phyloP scores from a whole-genome alignment of 2,329 filamentous ascomycete species.

The Cladorrhinum sp. region DNA sequence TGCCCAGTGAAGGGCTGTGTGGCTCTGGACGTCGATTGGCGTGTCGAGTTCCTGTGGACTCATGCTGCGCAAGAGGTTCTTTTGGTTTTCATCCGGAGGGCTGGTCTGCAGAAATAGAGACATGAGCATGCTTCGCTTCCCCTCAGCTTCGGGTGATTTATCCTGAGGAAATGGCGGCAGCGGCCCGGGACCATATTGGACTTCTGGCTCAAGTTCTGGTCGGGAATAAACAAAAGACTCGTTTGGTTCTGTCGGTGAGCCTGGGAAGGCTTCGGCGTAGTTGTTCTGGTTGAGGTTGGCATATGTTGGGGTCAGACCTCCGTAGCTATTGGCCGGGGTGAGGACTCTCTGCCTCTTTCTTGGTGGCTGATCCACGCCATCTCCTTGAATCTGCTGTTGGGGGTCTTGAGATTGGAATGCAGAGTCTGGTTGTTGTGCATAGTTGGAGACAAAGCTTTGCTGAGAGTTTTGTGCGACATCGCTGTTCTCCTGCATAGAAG shows the following conservation, averaged over 20 bases:
- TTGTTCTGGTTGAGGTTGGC: constrained; percentile 50
- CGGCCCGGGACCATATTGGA: constrained; percentile 58
- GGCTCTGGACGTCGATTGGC: constrained; percentile 82
- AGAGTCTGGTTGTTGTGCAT: constrained; percentile 66
- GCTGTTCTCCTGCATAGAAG: constrained; percentile 68
- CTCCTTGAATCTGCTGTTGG: constrained; percentile 43
- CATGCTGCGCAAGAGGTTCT: constrained; percentile 73
- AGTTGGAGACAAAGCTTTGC: constrained; percentile 76
- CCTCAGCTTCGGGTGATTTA: constrained; percentile 63
- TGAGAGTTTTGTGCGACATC: constrained; percentile 73
- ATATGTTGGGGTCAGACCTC: constrained; percentile 37
- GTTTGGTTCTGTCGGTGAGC: constrained; percentile 77
- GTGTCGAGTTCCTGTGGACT: constrained; percentile 82
- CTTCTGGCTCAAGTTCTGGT: constrained; percentile 42
- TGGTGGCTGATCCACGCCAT: constrained; percentile 67
- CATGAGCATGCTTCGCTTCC: constrained; percentile 78
- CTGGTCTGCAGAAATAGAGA: constrained; percentile 76
- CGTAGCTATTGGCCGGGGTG: constrained; percentile 57
- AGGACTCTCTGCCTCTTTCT: constrained; percentile 70
- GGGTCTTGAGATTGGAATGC: constrained; percentile 61
- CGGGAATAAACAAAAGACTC: constrained; percentile 72
- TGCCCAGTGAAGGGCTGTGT: constrained; percentile 95
- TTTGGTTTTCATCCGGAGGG: constrained; percentile 63
- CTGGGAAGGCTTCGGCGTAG: constrained; percentile 52
- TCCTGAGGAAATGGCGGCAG: constrained; percentile 63